Evolutionary conservation across 495 filamentous ascomycete species (phyloP).

Genomic region (Xylaria castorea): DNA sequence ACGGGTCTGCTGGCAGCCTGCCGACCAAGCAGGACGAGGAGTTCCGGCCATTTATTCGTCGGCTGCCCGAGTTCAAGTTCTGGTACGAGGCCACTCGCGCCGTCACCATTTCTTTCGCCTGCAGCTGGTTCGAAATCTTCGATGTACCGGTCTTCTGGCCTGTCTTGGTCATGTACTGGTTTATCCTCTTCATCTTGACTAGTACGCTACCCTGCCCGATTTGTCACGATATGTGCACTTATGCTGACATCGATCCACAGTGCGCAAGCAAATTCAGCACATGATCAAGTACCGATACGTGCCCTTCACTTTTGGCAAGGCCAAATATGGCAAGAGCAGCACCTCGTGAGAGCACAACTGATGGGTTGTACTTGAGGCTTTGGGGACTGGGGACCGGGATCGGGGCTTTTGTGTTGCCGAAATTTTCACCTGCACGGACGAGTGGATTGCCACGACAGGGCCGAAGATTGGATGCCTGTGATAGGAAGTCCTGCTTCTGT

Average conservation of each 20-base stretch:
- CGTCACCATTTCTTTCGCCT: constrained; percentile 80
- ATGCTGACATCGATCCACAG: constrained; percentile 54
- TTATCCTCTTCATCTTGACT: constrained; percentile 92
- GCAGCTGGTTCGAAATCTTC: constrained; percentile 91
- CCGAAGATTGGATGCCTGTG: not conserved
- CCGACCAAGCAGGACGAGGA: constrained; percentile 96
- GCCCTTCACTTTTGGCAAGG: constrained; percentile 92
- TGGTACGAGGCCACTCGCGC: constrained; percentile 95
- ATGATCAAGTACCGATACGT: constrained; percentile 99
- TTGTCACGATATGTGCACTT: not conserved
- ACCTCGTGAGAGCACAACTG: constrained; percentile 37
- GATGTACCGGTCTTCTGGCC: constrained; percentile 99
- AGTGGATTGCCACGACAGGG: not conserved
- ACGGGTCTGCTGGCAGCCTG: constrained; percentile 77
- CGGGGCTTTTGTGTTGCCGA: constrained; percentile 9
- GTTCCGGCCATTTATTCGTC: constrained; percentile 94
- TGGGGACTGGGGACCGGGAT: not conserved
- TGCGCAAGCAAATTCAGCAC: constrained; percentile 98
- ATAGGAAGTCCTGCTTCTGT: not conserved
- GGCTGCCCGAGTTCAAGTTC: constrained; percentile 99
- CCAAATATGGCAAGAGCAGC: constrained; percentile 71
- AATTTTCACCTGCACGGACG: not conserved
- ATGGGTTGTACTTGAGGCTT: not conserved
- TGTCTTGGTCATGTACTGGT: constrained; percentile 96
- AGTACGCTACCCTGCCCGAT: constrained; percentile 66